Evolutionary conservation across 1,284 basidiomycete species (phyloP), one percentile per base, ranked within the genome.

Genomic region (Ganoderma lingzhi): DNA sequence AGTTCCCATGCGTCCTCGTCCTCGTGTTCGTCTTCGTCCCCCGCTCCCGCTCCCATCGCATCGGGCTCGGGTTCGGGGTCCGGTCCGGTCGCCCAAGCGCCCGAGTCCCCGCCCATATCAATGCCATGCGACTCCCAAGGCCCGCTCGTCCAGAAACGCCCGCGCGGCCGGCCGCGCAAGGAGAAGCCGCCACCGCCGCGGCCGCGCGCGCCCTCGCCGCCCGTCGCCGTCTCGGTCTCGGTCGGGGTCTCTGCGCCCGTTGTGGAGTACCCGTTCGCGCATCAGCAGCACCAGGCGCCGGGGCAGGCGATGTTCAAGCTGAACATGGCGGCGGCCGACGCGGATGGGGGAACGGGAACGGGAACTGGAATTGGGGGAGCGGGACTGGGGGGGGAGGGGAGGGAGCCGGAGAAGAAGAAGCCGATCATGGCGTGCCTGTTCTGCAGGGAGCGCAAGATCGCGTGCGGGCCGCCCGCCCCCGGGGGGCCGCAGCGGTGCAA

Each of bases 381-480:
- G 42, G 44, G 44, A n/a, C 23, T 17, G 45, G 30, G 32, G 48
- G 35, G 53, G 63, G 23, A 6, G 28, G 62, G 63, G 45, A 66
- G 67, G 37, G 74, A 76, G 62, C 68, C 71, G 28, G 65, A 70
- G 65, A 78, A 78, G 75, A 79, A 80, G 76, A 81, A 80, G 70
- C 80, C 80, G 10, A 78, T 80, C 68, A 80, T 82, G 78, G 81
- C 80, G 30, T 82, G 81, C 62, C 68, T 82, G 23, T 82, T 82
- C 73, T 82, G 81, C 66, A 76, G 81, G n/a, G 80, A 81, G 73
- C 77, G 81, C 67, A 82, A 82, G 79, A 82, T 82, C 66, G 80
- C 80, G 48, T 82, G 81, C 60, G 81, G 80, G 19, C 78, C 79
- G 44, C 80, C 81, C 2, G 71, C 76, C 5, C 76, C 76, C 14